Evolutionary conservation across 2,329 filamentous ascomycete species (phyloP).

Genomic region (Calonectria pteridis): DNA sequence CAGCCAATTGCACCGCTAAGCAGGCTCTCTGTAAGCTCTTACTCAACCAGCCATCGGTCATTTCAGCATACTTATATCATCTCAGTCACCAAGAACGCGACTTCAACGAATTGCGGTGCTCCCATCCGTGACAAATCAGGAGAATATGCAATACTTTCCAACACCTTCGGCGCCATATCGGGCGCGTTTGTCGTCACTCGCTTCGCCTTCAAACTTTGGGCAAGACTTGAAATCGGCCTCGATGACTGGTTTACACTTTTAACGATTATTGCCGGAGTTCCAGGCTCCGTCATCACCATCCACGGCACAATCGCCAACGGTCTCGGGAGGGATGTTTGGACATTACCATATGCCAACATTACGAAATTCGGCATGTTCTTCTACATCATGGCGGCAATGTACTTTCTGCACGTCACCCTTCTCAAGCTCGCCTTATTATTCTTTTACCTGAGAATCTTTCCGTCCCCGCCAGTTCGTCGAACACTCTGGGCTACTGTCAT

Average conservation of each 20-base stretch:
- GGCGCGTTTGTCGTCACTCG: constrained; percentile 57
- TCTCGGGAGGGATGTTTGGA: constrained; percentile 65
- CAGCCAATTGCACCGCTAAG: constrained; percentile 44
- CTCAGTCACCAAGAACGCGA: constrained; percentile 41
- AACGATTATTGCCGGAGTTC: constrained; percentile 46
- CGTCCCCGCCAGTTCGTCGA: constrained; percentile 50
- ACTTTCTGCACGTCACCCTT: constrained; percentile 60
- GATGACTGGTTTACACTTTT: constrained; percentile 54
- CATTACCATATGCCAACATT: constrained; percentile 54
- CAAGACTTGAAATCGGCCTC: constrained; percentile 51
- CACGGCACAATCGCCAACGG: constrained; percentile 54
- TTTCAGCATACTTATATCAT: background rate
- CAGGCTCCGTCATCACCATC: constrained; percentile 47
- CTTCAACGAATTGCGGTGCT: constrained; percentile 43
- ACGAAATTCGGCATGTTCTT: constrained; percentile 58
- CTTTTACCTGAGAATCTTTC: constrained; percentile 69
- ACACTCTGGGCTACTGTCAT: constrained; percentile 57
- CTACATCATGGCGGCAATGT: constrained; percentile 58
- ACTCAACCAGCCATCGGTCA: background rate
- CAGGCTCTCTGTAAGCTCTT: constrained; percentile 46
- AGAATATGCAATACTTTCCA: constrained; percentile 49
- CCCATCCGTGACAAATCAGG: constrained; percentile 48
- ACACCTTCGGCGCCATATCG: constrained; percentile 51
- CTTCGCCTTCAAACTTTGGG: constrained; percentile 51
- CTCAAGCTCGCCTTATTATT: constrained; percentile 66